Evolutionary conservation across 108 stramenopile genomes (phyloP).

Genomic region (Chaetoceros tenuissimus): DNA sequence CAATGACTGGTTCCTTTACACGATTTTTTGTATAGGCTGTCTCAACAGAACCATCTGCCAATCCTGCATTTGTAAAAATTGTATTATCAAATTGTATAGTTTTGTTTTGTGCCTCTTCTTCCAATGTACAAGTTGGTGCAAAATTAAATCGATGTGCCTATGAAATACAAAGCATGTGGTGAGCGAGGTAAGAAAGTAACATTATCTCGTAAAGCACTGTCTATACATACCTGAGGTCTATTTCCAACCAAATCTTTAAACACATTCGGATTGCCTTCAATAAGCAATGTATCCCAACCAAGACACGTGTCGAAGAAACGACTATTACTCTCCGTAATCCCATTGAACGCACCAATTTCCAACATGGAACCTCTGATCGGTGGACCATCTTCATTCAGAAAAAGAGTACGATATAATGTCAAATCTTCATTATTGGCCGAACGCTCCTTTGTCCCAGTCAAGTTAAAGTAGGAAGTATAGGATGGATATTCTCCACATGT

Average conservation of each 20-base stretch:
- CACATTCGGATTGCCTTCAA: conserved; percentile 36
- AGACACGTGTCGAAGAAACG: conserved; percentile 43
- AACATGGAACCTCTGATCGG: conserved; percentile 49
- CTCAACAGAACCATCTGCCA: conserved; percentile 12
- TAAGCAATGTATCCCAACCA: conserved; percentile 38
- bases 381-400: conserved; percentile 6
- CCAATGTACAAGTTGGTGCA: conserved; percentile 31
- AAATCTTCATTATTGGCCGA: conserved; percentile 25
- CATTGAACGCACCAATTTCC: conserved; percentile 55
- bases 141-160: conserved; percentile 36
- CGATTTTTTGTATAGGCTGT: conserved; percentile 12
- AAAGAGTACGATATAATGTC: conserved; percentile 19
- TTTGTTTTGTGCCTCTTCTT: neutral
- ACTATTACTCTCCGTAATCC: conserved; percentile 35
- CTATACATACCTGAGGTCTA: too few species aligned
- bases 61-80: conserved; percentile 33
- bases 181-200: too few species aligned
- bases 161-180: too few species aligned
- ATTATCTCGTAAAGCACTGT: too few species aligned
- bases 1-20: conserved; percentile 15
- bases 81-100: conserved; percentile 23
- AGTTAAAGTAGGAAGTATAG: too few species aligned
- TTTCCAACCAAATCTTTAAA: conserved; percentile 21
- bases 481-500: too few species aligned
- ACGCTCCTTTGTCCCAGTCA: too few species aligned